Conservation (phyloP, 1,284 basidiomycete genomes). For the Apiotrichum mycotoxinovorans region DNA sequence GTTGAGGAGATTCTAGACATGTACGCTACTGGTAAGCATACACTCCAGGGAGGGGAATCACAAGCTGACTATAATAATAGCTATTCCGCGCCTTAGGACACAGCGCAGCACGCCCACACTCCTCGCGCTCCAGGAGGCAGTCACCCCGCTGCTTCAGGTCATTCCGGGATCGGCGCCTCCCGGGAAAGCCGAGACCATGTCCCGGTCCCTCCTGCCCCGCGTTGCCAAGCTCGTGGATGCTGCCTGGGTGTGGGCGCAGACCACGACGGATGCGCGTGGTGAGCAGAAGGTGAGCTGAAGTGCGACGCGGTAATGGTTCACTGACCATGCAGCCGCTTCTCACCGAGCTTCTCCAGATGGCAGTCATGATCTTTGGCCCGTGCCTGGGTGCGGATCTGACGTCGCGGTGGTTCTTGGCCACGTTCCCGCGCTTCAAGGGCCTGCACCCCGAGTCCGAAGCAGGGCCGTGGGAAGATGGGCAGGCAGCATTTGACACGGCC, state of each 20-base stretch:
- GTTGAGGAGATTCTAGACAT: conserved; percentile 56
- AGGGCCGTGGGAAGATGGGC: conserved; percentile 13
- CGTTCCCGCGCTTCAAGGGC: conserved; percentile 26
- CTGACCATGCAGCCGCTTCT: conserved; percentile 28
- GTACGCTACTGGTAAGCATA: conserved; percentile 25
- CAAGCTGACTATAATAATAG: conserved; percentile 14
- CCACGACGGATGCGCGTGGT: conserved; percentile 30
- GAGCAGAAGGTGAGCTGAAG: conserved; percentile 31
- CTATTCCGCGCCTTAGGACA: conserved; percentile 25
- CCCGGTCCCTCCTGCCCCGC: conserved; percentile 17
- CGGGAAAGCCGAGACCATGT: conserved; percentile 11
- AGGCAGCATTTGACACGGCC: conserved; percentile 14
- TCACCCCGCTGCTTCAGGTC: conserved; percentile 25
- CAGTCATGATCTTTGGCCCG: conserved; percentile 28
- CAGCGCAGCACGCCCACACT: conserved; percentile 36
- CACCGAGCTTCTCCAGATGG: conserved; percentile 25
- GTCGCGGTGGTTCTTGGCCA: conserved; percentile 30
- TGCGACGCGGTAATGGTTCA: no score
- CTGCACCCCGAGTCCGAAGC: conserved; percentile 13
- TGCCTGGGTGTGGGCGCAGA: conserved; percentile 29
- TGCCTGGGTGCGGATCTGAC: conserved; percentile 25
- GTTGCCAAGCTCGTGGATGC: conserved; percentile 20
- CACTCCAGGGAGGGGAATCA: no score
- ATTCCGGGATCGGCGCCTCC: conserved; percentile 11
- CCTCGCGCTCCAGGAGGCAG: conserved; percentile 21